phyloP scores from a whole-genome alignment of 2,329 filamentous ascomycete genomes.

The Macrophomina pseudophaseolina region DNA sequence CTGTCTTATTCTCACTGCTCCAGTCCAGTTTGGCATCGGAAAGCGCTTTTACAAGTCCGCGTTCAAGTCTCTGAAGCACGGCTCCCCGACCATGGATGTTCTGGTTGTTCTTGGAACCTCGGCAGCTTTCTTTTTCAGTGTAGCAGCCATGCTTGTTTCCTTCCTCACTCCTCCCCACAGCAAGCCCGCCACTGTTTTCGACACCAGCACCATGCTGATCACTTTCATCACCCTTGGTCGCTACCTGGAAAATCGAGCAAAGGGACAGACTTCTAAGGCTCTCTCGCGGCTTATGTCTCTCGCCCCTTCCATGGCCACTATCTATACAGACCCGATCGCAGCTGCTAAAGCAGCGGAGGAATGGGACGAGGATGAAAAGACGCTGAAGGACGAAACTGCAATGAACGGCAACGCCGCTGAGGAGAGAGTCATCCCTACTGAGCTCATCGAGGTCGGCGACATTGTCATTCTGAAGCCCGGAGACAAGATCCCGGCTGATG shows the following conservation, averaged over 20 bases:
- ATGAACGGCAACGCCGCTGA: conserved; percentile 69
- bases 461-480: conserved; percentile 91
- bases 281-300: conserved; percentile 94
- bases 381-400: conserved; percentile 34
- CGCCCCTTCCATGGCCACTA: conserved; percentile 94
- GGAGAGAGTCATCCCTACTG: conserved; percentile 86
- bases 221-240: conserved; percentile 92
- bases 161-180: conserved; percentile 75
- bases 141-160: conserved; percentile 84
- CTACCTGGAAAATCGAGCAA: conserved; percentile 91
- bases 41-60: conserved; percentile 91
- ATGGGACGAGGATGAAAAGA: conserved; percentile 62
- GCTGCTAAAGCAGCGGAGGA: conserved; percentile 86
- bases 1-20: conserved; percentile 83
- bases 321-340: conserved; percentile 92
- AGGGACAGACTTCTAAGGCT: conserved; percentile 94
- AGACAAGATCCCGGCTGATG: conserved; percentile 96
- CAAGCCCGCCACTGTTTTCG: conserved; percentile 87
- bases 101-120: conserved; percentile 93
- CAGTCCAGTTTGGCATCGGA: conserved; percentile 95
- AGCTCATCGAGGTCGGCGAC: conserved; percentile 91
- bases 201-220: conserved; percentile 98
- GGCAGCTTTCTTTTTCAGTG: conserved; percentile 94
- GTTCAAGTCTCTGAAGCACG: conserved; percentile 90
- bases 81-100: conserved; percentile 96